These are phyloP conservation scores for Tardiomyces blankii DNA, from an alignment of 1,139 yeast species.

Conservation along the genomic window DNA sequence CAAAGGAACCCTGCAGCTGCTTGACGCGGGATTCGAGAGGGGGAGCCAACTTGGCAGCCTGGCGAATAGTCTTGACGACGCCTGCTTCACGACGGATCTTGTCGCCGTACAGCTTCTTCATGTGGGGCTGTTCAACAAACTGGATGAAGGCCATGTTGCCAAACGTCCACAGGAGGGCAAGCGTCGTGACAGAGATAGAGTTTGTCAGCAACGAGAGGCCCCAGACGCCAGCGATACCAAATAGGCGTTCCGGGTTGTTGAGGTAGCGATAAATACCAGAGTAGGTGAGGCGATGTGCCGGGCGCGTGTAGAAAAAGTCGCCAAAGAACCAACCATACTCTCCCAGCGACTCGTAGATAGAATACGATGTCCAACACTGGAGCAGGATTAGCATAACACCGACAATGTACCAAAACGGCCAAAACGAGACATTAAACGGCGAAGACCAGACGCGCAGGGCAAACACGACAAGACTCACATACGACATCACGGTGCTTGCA, in stretches of 20 bases:
- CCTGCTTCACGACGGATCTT: constrained; percentile 38
- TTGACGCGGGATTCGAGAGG: constrained; percentile 21
- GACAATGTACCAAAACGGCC: constrained; percentile 47
- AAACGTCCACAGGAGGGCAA: constrained; percentile 59
- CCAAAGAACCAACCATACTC: constrained; percentile 90
- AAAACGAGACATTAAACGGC: constrained; percentile 22
- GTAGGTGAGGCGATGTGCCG: constrained; percentile 44
- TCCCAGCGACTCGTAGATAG: constrained; percentile 66
- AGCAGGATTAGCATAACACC: constrained; percentile 46
- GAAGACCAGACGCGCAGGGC: constrained; percentile 27
- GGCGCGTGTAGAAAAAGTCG: constrained; percentile 63
- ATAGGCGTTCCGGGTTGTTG: constrained; percentile 75
- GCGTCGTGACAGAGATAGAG: constrained; percentile 40
- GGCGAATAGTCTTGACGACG: constrained; percentile 52
- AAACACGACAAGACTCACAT: constrained; percentile 27
- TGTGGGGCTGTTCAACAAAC: constrained; percentile 70
- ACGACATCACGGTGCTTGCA: constrained; percentile 32
- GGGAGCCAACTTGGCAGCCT: constrained; percentile 18
- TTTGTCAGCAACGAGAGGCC: constrained; percentile 60
- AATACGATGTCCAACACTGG: constrained; percentile 63
- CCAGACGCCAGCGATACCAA: constrained; percentile 80
- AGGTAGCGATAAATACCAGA: constrained; percentile 79
- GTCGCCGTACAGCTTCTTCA: constrained; percentile 69
- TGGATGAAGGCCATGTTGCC: constrained; percentile 59
- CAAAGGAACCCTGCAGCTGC: constrained; percentile 26